Evolutionary conservation across 2,329 filamentous ascomycete species (phyloP), one percentile per base, ranked within the genome.

Genomic region (Davidsoniella neocaledoniae): DNA sequence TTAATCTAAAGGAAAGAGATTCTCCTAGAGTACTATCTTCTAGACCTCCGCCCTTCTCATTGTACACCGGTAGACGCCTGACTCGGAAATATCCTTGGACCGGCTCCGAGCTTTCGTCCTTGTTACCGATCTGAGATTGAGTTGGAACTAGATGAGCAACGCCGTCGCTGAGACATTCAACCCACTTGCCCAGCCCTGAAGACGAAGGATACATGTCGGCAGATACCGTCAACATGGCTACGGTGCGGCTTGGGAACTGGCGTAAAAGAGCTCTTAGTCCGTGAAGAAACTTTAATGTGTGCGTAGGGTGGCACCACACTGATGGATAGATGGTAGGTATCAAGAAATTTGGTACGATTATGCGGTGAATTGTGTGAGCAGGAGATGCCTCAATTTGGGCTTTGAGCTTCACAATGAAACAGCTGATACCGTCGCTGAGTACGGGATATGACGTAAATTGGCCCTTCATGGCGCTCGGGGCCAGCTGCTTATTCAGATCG

Each of bases 1-100:
- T 94, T 47, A 98, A 66, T 54, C 80, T 88, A 63, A 98, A 98
- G 4, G 87, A 87, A 64, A 94, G 74, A 64, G 95, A 87, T 59
- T 94, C 85, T 21, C 84, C 79, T 49, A 81, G 73, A 54, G 78
- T 79, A 52, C 76, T 76, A 38, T 75, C 71, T 53, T 78, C 77
- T 2, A 76, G 73, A 8, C 86, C 86, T 2, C 87, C 87, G 1
- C 91, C 90, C 56, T 84, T 86, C 61, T 96, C 90, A 53, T 93
- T 85, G 56, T 86, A 81, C 0, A 94, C 71, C 0, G 91, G 90
- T 36, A 96, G 64, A 49, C 81, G 81, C 62, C 94, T 86, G 0
- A 93, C 76, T 54, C 80, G 83, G 16, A 96, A 66, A 64, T 96
- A 76, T 1, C 91, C 91, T 61, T 96, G 51, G 21, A 46, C 50